Percentiles rank a stretch among this genome's conserved stretches.
phyloP scores from a whole-genome alignment of 2,329 filamentous ascomycete genomes.

The Arachnomyces sp. region DNA sequence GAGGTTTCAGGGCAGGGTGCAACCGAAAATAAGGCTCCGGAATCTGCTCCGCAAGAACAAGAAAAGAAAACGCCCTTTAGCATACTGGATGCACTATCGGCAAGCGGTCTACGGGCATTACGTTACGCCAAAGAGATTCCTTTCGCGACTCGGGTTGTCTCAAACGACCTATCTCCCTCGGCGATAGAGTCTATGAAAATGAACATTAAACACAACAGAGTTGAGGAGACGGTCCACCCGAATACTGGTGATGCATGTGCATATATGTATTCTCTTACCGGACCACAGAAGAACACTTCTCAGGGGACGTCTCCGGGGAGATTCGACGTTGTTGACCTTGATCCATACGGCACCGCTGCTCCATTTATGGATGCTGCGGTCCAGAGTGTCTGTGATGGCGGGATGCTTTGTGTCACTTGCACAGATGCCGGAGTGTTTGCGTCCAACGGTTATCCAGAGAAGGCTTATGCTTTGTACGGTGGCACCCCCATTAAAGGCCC shows the following conservation, averaged over 20 bases:
- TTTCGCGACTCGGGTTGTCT: constrained; percentile 70
- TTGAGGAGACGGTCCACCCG: constrained; percentile 62
- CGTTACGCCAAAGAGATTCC: constrained; percentile 90
- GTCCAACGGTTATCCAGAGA: constrained; percentile 88
- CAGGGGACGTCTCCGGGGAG: constrained; percentile 38
- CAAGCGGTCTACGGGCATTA: constrained; percentile 81
- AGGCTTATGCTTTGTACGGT: constrained; percentile 88
- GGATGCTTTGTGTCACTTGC: constrained; percentile 88
- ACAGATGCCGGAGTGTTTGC: constrained; percentile 95
- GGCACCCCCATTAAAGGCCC: constrained; percentile 77
- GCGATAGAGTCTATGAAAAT: constrained; percentile 74
- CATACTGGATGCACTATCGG: constrained; percentile 92
- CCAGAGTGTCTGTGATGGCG: constrained; percentile 79
- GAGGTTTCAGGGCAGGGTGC: constrained; percentile 1
- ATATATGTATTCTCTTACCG: constrained; percentile 76
- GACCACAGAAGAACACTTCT: constrained; percentile 33
- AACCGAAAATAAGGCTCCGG: constrained; percentile 3
- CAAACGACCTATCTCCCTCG: constrained; percentile 76
- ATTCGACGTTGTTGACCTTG: constrained; percentile 93
- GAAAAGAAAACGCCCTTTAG: constrained; percentile 51
- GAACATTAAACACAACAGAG: constrained; percentile 76
- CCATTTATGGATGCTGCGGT: constrained; percentile 88
- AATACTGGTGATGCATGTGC: constrained; percentile 76
- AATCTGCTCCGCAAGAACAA: constrained; percentile 13
- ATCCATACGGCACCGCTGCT: constrained; percentile 89